Evolutionary conservation across 2,329 filamentous ascomycete species (phyloP).

Genomic region (Madurella mycetomatis): DNA sequence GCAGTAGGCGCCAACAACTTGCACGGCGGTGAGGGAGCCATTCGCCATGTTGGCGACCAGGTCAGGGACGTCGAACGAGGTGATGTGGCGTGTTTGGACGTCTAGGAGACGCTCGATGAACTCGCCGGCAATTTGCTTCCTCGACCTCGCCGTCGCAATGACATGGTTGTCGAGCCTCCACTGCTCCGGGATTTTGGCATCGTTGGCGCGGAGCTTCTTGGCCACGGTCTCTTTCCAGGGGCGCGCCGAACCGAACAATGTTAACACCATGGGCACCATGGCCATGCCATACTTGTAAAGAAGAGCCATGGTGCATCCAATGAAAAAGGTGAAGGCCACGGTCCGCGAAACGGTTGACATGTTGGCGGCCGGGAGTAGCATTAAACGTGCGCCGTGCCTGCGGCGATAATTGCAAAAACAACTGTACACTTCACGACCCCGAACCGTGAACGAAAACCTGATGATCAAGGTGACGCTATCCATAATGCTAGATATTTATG

Average conservation of each 20-base stretch:
- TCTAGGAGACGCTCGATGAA: slow-evolving; percentile 23
- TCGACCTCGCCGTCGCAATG: slow-evolving; percentile 9
- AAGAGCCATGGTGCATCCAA: not conserved
- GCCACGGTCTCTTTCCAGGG: not conserved
- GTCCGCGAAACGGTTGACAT: not conserved
- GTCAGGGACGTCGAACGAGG: slow-evolving; percentile 1
- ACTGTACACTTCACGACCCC: not conserved
- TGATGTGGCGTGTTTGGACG: slow-evolving; percentile 5
- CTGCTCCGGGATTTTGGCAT: slow-evolving; percentile 18
- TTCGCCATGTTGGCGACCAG: slow-evolving; percentile 7
- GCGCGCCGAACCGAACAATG: not conserved
- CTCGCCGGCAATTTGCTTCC: slow-evolving; percentile 15
- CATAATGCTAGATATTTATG: too few relatives aligned
- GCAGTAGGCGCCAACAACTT: slow-evolving; percentile 52
- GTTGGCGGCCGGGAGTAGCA: not conserved
- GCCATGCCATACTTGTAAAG: not conserved
- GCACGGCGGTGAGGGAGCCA: slow-evolving; percentile 34
- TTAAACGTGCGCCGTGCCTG: too few relatives aligned
- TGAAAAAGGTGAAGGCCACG: not conserved
- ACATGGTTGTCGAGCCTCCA: slow-evolving; percentile 24
- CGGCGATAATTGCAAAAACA: not conserved
- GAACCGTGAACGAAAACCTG: not conserved
- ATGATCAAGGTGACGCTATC: too few relatives aligned
- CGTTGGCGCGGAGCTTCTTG: not conserved
- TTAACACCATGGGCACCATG: not conserved